phyloP scores from a whole-genome alignment of 2,329 filamentous ascomycete genomes.

The Pseudocercospora ulei region DNA sequence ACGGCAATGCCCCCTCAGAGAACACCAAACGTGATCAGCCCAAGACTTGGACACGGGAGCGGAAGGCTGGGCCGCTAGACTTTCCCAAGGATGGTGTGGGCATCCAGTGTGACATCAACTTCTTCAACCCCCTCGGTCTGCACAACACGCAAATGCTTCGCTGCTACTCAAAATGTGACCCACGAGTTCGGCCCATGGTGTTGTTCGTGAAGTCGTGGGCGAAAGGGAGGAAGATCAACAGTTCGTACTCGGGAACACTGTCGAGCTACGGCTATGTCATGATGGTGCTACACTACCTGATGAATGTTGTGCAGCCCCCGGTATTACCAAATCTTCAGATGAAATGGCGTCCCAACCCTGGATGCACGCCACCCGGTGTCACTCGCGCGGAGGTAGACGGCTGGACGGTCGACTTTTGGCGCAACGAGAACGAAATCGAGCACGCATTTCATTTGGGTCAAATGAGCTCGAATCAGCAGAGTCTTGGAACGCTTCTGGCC shows the following conservation, averaged over 20 bases:
- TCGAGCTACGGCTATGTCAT: conserved; percentile 86
- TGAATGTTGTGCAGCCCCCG: conserved; percentile 70
- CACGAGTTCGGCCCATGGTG: conserved; percentile 65
- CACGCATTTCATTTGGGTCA: conserved; percentile 49
- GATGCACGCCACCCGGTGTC: conserved; percentile 24
- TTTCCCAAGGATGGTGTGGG: conserved; percentile 67
- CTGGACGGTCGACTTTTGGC: conserved; percentile 63
- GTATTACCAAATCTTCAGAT: conserved; percentile 75
- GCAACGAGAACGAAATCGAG: conserved; percentile 60
- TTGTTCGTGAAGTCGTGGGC: conserved; percentile 89
- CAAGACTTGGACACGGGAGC: conserved; percentile 40
- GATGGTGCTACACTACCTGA: conserved; percentile 83
- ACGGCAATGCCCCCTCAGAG: not conserved
- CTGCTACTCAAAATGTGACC: conserved; percentile 71
- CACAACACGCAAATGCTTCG: conserved; percentile 75
- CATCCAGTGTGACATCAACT: conserved; percentile 90
- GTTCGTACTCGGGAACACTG: conserved; percentile 72
- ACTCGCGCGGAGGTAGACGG: conserved; percentile 43
- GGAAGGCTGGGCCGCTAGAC: conserved; percentile 50
- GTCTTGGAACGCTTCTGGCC: conserved; percentile 60
- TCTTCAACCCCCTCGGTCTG: conserved; percentile 70
- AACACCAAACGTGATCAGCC: conserved; percentile 16
- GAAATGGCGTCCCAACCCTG: conserved; percentile 40
- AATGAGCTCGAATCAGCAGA: conserved; percentile 59
- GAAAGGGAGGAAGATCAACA: conserved; percentile 75